These are phyloP conservation scores for Hanseniaspora vineae DNA, from an alignment of 805 yeast genomes.

Conservation along the genomic window DNA sequence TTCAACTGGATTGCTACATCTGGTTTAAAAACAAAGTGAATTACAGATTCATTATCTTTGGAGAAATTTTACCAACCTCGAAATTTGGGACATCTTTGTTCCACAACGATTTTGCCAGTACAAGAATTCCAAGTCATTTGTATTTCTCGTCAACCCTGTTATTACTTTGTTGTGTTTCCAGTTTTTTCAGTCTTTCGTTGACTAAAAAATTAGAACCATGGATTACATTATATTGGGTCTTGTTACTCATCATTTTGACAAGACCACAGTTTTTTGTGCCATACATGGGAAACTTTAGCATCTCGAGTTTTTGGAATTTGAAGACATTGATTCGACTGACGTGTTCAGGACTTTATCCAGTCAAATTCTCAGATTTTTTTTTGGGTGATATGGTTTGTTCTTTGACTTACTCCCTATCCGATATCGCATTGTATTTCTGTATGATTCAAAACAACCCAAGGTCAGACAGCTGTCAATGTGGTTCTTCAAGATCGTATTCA, in stretches of 20 bases:
- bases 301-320: constrained; percentile 44
- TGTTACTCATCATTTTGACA: constrained; percentile 27
- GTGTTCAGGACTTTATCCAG: constrained; percentile 82
- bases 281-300: not conserved
- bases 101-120: constrained; percentile 25
- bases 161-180: constrained; percentile 43
- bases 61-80: constrained; percentile 50
- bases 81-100: constrained; percentile 32
- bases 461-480: constrained; percentile 33
- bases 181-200: constrained; percentile 64
- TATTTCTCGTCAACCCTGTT: constrained; percentile 50
- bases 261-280: constrained; percentile 38
- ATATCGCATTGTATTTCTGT: constrained; percentile 76
- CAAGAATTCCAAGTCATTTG: constrained; percentile 31
- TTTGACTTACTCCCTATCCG: constrained; percentile 77
- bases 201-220: constrained; percentile 74
- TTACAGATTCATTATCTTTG: constrained; percentile 70
- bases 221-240: constrained; percentile 46
- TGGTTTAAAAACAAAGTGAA: constrained; percentile 73
- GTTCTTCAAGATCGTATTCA: constrained; percentile 58
- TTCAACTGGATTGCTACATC: constrained; percentile 54
- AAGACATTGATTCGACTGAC: constrained; percentile 58
- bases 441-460: constrained; percentile 45
- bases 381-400: constrained; percentile 86
- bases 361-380: constrained; percentile 89